Percentiles rank a stretch among this genome's conserved stretches.
phyloP scores from a whole-genome alignment of 2,329 filamentous ascomycete genomes.

The Aspergillus sp. region DNA sequence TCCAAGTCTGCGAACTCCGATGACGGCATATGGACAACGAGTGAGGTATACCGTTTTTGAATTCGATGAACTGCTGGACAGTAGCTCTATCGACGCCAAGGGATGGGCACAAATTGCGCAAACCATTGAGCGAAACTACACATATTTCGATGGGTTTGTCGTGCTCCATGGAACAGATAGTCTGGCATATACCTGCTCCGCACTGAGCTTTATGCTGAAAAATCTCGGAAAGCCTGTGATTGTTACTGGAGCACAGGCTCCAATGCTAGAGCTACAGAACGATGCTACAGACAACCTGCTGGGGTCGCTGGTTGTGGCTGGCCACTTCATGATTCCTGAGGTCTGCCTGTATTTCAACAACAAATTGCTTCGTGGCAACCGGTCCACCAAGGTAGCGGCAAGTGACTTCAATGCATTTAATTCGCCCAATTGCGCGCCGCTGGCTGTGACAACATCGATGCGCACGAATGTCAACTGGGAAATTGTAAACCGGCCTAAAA shows the following conservation, averaged over 20 bases:
- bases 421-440: conserved; percentile 79
- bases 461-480: conserved; percentile 81
- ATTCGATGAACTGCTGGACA: conserved; percentile 81
- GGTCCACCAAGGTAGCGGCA: conserved; percentile 83
- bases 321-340: conserved; percentile 89
- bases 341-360: conserved; percentile 94
- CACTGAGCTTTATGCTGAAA: conserved; percentile 88
- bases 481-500: conserved; percentile 70
- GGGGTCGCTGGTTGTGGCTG: conserved; percentile 83
- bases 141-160: conserved; percentile 85
- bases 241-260: conserved; percentile 77
- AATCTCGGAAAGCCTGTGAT: conserved; percentile 90
- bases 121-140: conserved; percentile 81
- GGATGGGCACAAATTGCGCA: conserved; percentile 84
- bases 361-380: conserved; percentile 83
- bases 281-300: conserved; percentile 90
- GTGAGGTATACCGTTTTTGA: conserved; percentile 83
- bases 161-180: conserved; percentile 90
- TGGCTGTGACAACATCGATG: conserved; percentile 78
- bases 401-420: conserved; percentile 85
- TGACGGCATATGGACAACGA: conserved; percentile 75
- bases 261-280: conserved; percentile 86
- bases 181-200: conserved; percentile 83
- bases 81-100: conserved; percentile 80
- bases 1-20: conserved; percentile 73